Percentiles rank a stretch among this genome's conserved stretches.
Evolutionary conservation across 1,284 basidiomycete genomes (phyloP).

Genomic region (Sporisorium scitamineum): DNA sequence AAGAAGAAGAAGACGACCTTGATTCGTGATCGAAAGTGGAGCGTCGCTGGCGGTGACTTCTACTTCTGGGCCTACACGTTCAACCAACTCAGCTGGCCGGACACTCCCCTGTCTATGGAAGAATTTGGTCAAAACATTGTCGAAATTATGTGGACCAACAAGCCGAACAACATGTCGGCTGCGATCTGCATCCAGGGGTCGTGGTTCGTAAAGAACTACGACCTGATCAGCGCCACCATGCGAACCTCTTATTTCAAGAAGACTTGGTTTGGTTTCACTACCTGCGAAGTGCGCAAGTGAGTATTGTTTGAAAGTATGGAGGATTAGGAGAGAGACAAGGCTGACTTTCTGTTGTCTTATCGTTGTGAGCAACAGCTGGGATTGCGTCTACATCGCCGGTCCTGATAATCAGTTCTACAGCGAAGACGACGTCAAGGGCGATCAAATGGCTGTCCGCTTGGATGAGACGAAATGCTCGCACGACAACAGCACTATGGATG

Average conservation of each 20-base stretch:
- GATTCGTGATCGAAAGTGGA: too few relatives aligned
- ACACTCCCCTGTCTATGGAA: slow-evolving; percentile 6
- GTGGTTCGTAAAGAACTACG: slow-evolving; percentile 17
- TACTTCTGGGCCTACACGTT: slow-evolving; percentile 7
- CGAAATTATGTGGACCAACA: slow-evolving; percentile 17
- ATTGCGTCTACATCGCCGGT: slow-evolving; percentile 23
- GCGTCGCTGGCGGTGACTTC: neutral
- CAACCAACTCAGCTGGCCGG: neutral
- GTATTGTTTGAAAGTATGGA: neutral
- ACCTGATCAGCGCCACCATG: slow-evolving; percentile 9
- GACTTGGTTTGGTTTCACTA: neutral
- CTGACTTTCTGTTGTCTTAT: neutral
- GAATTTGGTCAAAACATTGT: neutral
- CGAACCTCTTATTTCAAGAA: slow-evolving; percentile 12
- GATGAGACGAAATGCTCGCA: slow-evolving; percentile 13
- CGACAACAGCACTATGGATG: slow-evolving; percentile 16
- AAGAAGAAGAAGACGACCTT: too few relatives aligned
- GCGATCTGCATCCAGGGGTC: slow-evolving; percentile 12
- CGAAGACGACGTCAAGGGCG: slow-evolving; percentile 2
- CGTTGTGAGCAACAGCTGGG: neutral
- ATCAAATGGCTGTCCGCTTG: slow-evolving; percentile 5
- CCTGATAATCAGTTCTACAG: slow-evolving; percentile 17
- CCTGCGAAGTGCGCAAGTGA: slow-evolving; percentile 9
- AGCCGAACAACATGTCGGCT: slow-evolving; percentile 6
- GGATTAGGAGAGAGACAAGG: neutral